Evolutionary conservation across 2,329 filamentous ascomycete genomes (phyloP).

Genomic region (Phyllosticta citrichinensis): DNA sequence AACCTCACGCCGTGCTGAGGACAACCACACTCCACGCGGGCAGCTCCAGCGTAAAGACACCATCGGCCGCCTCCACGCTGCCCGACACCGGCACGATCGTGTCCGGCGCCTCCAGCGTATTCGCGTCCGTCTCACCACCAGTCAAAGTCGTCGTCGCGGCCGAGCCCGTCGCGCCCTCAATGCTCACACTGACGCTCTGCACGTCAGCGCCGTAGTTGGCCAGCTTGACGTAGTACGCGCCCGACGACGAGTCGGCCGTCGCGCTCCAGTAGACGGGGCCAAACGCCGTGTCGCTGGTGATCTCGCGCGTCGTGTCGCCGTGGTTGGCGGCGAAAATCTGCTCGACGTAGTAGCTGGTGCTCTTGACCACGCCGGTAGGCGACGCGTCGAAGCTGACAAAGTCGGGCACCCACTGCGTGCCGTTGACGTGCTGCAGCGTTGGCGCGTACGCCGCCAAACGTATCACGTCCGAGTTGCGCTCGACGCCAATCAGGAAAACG

Average conservation of each 20-base stretch:
- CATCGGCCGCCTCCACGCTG: background rate
- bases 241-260: background rate
- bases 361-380: background rate
- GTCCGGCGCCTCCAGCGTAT: background rate
- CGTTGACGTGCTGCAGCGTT: conserved; percentile 7
- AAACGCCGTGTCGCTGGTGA: background rate
- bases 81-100: background rate
- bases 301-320: background rate
- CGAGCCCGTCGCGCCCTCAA: background rate
- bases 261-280: conserved; percentile 2
- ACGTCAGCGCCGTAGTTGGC: conserved; percentile 5
- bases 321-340: conserved; percentile 6
- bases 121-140: background rate
- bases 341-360: conserved; percentile 7
- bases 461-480: conserved; percentile 53
- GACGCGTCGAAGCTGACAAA: conserved; percentile 1
- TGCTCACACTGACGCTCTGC: background rate
- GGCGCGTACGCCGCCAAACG: conserved; percentile 3
- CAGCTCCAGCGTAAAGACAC: background rate
- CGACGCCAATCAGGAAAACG: conserved; percentile 54
- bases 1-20: conserved; percentile 13
- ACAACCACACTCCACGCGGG: conserved; percentile 15
- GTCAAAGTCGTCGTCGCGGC: background rate
- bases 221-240: conserved; percentile 1
- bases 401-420: conserved; percentile 7